Evolutionary conservation across 2,329 filamentous ascomycete species (phyloP), one percentile per base, ranked within the genome.

Genomic region (Rhexocercosporidium sp.): DNA sequence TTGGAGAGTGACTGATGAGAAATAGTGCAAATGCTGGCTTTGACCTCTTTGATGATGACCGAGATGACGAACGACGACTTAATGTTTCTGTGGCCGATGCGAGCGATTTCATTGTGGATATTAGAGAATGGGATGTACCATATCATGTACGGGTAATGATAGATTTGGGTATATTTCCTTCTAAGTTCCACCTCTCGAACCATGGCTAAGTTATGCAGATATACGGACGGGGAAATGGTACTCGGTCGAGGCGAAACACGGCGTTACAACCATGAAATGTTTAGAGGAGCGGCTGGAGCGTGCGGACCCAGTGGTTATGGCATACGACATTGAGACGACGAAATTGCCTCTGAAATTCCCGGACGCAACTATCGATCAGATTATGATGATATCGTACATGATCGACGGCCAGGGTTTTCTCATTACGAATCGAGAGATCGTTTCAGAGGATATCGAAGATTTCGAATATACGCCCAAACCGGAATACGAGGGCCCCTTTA

Each of bases 311-410:
- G 92, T 98, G n/a, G 92, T 99, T 22, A 91, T 99, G 86, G 96
- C 96, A n/a, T 99, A 90, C 81, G 96, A 99, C 88, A 99, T 99
- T 76, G 96, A 99, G 81, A 99, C 96, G 2, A 95, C 93, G 5
- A 99, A 99, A 77, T 84, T 96, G 18, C 96, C 96, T 1, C 84
- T 99, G 64, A 99, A 99, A 79, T 99, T 99, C 74, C 96, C 96
- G 29, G 96, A 99, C 77, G 90, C 96, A 1, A 87, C 94, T 3
- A 90, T 97, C 70, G 96, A 99, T 81, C 95, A 97, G 78, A 91
- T 99, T 77, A 99, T 99, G 94, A 99, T 99, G 96, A 95, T 99
- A 78, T 99, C 96, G 37, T 99, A 99, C 83, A 99, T 99, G 96
- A 98, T 99, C 75, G 96, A 99, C 74, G 96, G 96, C 0, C 94